Evolutionary conservation across 345 rosid species (phyloP).

Genomic region (Lumnitzera littorea): DNA sequence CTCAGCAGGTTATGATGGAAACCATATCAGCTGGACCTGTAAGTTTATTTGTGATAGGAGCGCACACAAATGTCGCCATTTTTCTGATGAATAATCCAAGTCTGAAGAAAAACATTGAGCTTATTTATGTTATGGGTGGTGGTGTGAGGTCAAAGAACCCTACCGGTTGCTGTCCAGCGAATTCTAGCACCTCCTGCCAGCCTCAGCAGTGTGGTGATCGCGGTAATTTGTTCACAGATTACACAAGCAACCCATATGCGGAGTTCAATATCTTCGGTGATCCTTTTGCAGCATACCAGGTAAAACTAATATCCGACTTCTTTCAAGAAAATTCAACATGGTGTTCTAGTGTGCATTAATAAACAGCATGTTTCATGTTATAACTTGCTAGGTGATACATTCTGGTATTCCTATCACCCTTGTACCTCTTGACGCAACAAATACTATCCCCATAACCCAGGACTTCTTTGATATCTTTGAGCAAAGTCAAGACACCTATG

Average conservation of each 20-base stretch:
- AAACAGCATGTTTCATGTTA: too few relatives aligned
- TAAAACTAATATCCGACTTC: conserved; percentile 3
- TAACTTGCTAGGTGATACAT: conserved; percentile 52
- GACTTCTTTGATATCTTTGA: conserved; percentile 58
- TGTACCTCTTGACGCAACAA: conserved; percentile 88
- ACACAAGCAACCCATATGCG: conserved; percentile 70
- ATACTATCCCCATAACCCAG: conserved; percentile 57
- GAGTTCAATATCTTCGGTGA: conserved; percentile 83
- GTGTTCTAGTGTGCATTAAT: too few relatives aligned
- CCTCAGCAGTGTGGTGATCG: conserved; percentile 54
- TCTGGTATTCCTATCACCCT: conserved; percentile 80
- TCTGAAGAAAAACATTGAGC: conserved; percentile 66
- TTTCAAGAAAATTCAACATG: too few relatives aligned
- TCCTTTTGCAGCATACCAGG: conserved; percentile 93
- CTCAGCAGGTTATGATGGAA: conserved; percentile 71
- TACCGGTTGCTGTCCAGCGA: conserved; percentile 55
- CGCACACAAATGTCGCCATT: conserved; percentile 69
- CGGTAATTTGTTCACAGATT: conserved; percentile 70
- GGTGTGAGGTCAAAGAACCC: conserved; percentile 63
- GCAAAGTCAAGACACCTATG: conserved; percentile 48
- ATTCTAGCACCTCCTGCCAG: conserved; percentile 38
- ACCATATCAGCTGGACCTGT: conserved; percentile 65
- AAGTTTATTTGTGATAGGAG: conserved; percentile 46
- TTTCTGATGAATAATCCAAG: conserved; percentile 77
- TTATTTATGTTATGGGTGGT: conserved; percentile 82